These are phyloP conservation scores for Ascodesmis nigricans DNA, from an alignment of 495 filamentous ascomycete species.

Conservation along the genomic window DNA sequence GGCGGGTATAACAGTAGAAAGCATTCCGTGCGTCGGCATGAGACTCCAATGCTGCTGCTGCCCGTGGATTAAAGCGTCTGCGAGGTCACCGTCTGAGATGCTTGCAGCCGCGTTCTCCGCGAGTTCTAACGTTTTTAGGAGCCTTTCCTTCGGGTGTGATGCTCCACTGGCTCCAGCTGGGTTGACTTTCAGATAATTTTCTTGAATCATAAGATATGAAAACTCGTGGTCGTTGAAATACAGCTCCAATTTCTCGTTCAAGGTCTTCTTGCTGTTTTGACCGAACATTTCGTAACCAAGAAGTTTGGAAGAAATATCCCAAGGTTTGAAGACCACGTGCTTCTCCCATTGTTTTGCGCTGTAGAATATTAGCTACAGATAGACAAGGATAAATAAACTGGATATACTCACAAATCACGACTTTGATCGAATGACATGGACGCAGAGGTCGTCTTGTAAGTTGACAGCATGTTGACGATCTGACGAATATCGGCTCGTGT, in stretches of 20 bases:
- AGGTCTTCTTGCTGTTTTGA: slow-evolving; percentile 50
- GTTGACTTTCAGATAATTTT: slow-evolving; percentile 77
- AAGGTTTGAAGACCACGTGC: slow-evolving; percentile 83
- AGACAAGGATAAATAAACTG: neutral
- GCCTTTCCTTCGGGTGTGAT: slow-evolving; percentile 40
- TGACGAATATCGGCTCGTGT: slow-evolving; percentile 89
- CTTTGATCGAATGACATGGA: slow-evolving; percentile 60
- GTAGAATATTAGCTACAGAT: slow-evolving; percentile 4
- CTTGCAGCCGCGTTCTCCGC: slow-evolving; percentile 72
- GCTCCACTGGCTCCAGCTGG: slow-evolving; percentile 39
- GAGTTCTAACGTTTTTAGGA: slow-evolving; percentile 62
- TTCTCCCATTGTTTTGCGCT: slow-evolving; percentile 85
- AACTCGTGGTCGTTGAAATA: slow-evolving; percentile 99
- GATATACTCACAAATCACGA: slow-evolving; percentile 45
- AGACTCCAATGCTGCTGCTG: slow-evolving; percentile 94
- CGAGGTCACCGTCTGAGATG: slow-evolving; percentile 91
- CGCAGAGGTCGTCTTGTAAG: slow-evolving; percentile 64
- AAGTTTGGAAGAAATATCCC: slow-evolving; percentile 91
- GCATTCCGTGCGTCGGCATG: slow-evolving; percentile 93
- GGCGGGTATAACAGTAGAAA: slow-evolving; percentile 84
- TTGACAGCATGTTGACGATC: slow-evolving; percentile 95
- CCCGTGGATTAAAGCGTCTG: slow-evolving; percentile 95
- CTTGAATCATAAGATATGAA: slow-evolving; percentile 89
- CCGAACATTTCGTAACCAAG: slow-evolving; percentile 72
- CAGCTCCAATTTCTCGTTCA: slow-evolving; percentile 94